phyloP scores from a whole-genome alignment of 1,139 yeast genomes.

The Saccharomyces hybrid region DNA sequence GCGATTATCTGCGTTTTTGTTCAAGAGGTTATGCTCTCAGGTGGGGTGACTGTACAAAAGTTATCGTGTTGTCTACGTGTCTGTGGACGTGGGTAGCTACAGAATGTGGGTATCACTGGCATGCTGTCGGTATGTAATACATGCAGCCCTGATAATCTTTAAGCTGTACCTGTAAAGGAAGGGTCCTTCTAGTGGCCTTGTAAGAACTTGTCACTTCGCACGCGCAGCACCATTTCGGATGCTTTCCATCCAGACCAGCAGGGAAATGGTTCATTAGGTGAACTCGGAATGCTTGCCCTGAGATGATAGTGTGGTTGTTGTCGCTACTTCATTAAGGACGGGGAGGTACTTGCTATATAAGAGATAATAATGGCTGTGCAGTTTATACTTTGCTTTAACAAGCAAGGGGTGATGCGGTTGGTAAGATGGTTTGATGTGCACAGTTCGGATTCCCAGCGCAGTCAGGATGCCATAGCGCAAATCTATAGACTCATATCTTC shows the following conservation, averaged over 20 bases:
- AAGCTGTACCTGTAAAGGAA: not conserved
- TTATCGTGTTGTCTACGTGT: not conserved
- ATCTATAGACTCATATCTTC: conserved; percentile 79
- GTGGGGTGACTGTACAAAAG: not conserved
- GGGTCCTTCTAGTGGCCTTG: not conserved
- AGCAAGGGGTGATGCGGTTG: conserved; percentile 88
- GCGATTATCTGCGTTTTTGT: not conserved
- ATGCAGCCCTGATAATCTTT: not conserved
- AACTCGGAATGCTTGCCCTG: not conserved
- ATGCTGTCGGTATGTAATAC: not conserved
- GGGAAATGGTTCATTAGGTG: not conserved
- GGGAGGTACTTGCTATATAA: not conserved
- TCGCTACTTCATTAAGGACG: not conserved
- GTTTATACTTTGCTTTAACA: conserved; percentile 71
- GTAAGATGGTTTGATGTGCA: conserved; percentile 61
- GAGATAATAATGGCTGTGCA: conserved; percentile 61
- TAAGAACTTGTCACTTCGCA: not conserved
- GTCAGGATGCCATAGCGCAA: conserved; percentile 31
- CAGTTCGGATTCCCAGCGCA: conserved; percentile 25
- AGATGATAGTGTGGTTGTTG: not conserved
- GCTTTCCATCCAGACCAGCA: not conserved
- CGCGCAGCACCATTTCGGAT: not conserved
- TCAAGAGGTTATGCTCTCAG: not conserved
- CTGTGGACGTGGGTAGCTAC: not conserved
- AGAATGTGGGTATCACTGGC: not conserved